Conservation (phyloP, 179 eudicot genomes). For the Nepenthes alata region DNA sequence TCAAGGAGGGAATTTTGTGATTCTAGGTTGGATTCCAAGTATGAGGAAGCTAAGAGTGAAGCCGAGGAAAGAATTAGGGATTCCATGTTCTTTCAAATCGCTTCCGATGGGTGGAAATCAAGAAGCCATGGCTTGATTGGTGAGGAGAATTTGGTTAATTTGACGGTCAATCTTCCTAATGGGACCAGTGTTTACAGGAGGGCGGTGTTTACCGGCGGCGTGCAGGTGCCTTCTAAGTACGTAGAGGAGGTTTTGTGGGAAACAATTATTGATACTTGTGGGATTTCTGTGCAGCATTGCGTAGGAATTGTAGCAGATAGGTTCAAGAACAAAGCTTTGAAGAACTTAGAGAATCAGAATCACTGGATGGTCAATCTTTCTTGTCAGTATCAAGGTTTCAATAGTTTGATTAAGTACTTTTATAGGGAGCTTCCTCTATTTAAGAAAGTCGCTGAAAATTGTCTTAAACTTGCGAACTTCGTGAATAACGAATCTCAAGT, state of each 20-base stretch:
- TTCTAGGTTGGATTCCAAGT: conserved; percentile 45
- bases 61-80: conserved; percentile 54
- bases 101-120: conserved; percentile 65
- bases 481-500: conserved; percentile 53
- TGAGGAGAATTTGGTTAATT: conserved; percentile 42
- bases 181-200: conserved; percentile 58
- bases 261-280: conserved; percentile 42
- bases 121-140: conserved; percentile 4
- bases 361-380: conserved; percentile 77
- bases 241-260: conserved; percentile 78
- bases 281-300: conserved; percentile 45
- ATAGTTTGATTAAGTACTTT: conserved; percentile 64
- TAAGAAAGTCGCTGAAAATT: conserved; percentile 42
- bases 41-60: conserved; percentile 37
- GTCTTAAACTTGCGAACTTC: conserved; percentile 49
- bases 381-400: conserved; percentile 63
- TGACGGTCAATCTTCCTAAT: conserved; percentile 65
- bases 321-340: conserved; percentile 58
- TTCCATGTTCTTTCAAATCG: conserved; percentile 61
- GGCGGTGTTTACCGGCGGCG: conserved; percentile 40
- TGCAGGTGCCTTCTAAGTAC: conserved; percentile 34
- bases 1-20: conserved; percentile 32
- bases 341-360: conserved; percentile 57
- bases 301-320: conserved; percentile 76
- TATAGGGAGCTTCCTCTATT: conserved; percentile 62